These are phyloP conservation scores for Xylaria longipes DNA, from an alignment of 495 filamentous ascomycete genomes.

Conservation along the genomic window DNA sequence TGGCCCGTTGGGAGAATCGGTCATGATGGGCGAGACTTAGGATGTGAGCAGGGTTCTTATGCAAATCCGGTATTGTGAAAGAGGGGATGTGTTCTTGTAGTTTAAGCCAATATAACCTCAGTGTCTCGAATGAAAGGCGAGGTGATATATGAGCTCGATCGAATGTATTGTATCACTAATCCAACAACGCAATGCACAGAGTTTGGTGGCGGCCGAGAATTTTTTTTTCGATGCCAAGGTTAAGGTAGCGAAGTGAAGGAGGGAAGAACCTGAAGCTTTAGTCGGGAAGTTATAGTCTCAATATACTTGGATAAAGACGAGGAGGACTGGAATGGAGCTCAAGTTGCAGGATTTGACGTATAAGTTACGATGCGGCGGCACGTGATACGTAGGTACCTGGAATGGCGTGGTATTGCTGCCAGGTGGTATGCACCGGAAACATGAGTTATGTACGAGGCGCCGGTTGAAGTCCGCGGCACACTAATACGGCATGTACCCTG, in stretches of 20 bases:
- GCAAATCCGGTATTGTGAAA: not conserved
- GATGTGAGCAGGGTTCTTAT: not conserved
- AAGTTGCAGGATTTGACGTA: not conserved
- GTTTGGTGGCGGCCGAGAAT: not conserved
- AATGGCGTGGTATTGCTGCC: not conserved
- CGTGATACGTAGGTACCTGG: slow-evolving; percentile 5
- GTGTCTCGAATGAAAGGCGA: not conserved
- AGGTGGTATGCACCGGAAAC: not conserved
- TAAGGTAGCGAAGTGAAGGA: not conserved
- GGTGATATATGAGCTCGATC: not conserved
- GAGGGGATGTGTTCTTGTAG: not conserved
- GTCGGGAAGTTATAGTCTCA: not conserved
- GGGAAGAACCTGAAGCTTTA: not conserved
- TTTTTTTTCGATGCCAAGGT: not conserved
- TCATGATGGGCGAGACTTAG: slow-evolving; percentile 30
- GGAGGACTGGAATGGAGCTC: not conserved
- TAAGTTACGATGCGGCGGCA: slow-evolving; percentile 10
- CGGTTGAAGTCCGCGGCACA: not conserved
- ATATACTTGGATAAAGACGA: not conserved
- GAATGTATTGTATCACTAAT: not conserved
- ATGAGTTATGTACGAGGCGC: not conserved
- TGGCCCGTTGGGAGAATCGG: slow-evolving; percentile 47
- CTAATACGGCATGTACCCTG: not conserved
- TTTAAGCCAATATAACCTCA: not conserved
- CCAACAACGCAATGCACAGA: not conserved